Conservation (phyloP, 2,329 filamentous ascomycete genomes). For the Chrysosporium keratinophilum region DNA sequence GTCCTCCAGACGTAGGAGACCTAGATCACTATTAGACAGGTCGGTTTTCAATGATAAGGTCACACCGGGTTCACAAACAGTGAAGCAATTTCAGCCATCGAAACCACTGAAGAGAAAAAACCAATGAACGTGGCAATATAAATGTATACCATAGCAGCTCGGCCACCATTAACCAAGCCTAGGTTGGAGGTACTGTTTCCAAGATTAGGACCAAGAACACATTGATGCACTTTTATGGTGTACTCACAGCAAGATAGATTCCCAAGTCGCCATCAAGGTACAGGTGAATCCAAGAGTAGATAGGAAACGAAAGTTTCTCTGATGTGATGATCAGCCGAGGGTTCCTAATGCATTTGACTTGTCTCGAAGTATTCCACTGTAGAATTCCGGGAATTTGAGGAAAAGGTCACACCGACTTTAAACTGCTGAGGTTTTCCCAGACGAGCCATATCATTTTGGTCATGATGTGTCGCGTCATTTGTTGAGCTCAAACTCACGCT, state of each 20-base stretch:
- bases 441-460: slow-evolving; percentile 36
- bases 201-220: neutral
- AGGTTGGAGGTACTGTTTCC: slow-evolving; percentile 14
- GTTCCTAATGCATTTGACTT: neutral
- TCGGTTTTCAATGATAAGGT: neutral
- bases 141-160: slow-evolving; percentile 25
- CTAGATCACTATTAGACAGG: neutral
- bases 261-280: slow-evolving; percentile 34
- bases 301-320: slow-evolving; percentile 34
- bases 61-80: slow-evolving; percentile 20
- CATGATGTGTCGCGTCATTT: slow-evolving; percentile 14
- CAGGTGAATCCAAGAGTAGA: slow-evolving; percentile 34
- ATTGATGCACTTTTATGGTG: neutral
- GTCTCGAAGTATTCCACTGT: neutral
- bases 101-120: slow-evolving; percentile 24
- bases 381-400: neutral
- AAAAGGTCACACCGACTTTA: slow-evolving; percentile 22
- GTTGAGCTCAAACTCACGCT: slow-evolving; percentile 12
- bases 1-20: slow-evolving; percentile 32
- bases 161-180: slow-evolving; percentile 26
- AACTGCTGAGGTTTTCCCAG: slow-evolving; percentile 44
- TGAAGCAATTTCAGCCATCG: slow-evolving; percentile 34
- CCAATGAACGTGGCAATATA: slow-evolving; percentile 25
- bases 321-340: slow-evolving; percentile 5
- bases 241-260: slow-evolving; percentile 29